phyloP scores from a whole-genome alignment of 2,329 filamentous ascomycete genomes.

The Nemania serpens region DNA sequence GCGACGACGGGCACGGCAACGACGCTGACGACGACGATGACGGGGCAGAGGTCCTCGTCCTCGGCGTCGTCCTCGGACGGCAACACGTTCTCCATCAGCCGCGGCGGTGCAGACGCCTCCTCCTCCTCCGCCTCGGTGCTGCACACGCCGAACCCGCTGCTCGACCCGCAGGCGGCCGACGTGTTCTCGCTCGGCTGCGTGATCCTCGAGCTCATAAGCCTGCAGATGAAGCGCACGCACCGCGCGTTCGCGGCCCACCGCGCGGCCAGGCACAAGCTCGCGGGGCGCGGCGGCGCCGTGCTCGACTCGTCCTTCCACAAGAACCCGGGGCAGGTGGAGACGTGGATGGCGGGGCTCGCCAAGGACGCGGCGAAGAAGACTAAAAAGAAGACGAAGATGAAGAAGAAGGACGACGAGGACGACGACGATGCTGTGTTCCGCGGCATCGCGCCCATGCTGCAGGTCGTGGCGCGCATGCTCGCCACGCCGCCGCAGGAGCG shows the following conservation, averaged over 20 bases:
- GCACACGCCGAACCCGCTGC: conserved; percentile 48
- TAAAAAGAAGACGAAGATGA: too few species aligned
- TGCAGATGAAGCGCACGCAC: conserved; percentile 69
- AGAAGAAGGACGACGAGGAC: too few species aligned
- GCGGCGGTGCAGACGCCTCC: conserved; percentile 37
- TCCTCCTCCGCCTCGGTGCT: conserved; percentile 44
- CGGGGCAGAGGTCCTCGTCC: conserved; percentile 38
- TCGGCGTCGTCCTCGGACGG: conserved; percentile 39
- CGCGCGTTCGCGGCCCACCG: conserved; percentile 70
- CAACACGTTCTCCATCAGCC: conserved; percentile 45
- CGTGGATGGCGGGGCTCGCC: conserved; percentile 67
- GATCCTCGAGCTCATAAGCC: conserved; percentile 72
- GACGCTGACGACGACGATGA: too few species aligned
- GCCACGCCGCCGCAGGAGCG: conserved; percentile 55
- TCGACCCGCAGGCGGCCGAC: conserved; percentile 65
- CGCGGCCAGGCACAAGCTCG: conserved; percentile 64
- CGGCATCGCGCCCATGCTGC: conserved; percentile 57
- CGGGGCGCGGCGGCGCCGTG: conserved; percentile 62
- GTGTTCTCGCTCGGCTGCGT: conserved; percentile 76
- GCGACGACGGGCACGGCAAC: conserved; percentile 36
- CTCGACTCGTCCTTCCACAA: conserved; percentile 74
- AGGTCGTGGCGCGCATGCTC: conserved; percentile 60
- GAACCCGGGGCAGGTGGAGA: conserved; percentile 69
- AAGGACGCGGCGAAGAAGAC: conserved; percentile 59
- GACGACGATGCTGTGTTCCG: conserved; percentile 51